Percentiles rank a stretch among this genome's conserved stretches.
Evolutionary conservation across 140 eudicot species (phyloP).

Genomic region (Bidens hawaiensis): DNA sequence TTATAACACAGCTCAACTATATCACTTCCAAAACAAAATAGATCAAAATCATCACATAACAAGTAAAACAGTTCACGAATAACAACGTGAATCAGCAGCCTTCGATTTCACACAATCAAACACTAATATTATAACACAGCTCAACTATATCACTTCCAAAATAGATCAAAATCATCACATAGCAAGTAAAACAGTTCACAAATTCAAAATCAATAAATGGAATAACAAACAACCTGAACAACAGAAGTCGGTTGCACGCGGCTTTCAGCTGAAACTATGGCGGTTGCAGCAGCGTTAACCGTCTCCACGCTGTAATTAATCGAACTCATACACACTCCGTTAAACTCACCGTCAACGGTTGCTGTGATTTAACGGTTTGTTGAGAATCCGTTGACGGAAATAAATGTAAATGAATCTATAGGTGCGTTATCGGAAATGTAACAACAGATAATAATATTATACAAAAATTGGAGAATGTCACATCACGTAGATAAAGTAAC

Average conservation of each 20-base stretch:
- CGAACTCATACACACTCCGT: conserved; percentile 38
- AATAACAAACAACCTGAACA: conserved; percentile 74
- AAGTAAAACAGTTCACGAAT: too few relatives aligned
- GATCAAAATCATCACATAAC: too few relatives aligned
- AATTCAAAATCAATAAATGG: too few relatives aligned
- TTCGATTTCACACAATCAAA: too few relatives aligned
- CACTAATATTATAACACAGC: too few relatives aligned
- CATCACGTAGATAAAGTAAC: neutral
- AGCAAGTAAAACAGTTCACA: too few relatives aligned
- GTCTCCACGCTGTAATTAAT: conserved; percentile 73
- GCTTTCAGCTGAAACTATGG: conserved; percentile 75
- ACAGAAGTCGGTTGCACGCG: conserved; percentile 76
- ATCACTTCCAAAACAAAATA: too few relatives aligned
- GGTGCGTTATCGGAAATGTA: conserved; percentile 18
- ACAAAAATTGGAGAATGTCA: neutral
- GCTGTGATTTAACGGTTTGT: neutral
- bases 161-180: too few relatives aligned
- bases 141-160: too few relatives aligned
- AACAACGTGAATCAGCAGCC: too few relatives aligned
- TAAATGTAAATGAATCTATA: neutral
- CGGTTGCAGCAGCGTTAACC: conserved; percentile 96
- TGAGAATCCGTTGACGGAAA: conserved; percentile 9
- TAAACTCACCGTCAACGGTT: conserved; percentile 16
- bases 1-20: too few relatives aligned
- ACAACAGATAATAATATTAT: conserved; percentile 23